A percentile compares a stretch with the other conserved stretches of the same genome.
These are phyloP conservation scores for Bretschneidera sinensis DNA, from an alignment of 345 rosid genomes.

Conservation along the genomic window DNA sequence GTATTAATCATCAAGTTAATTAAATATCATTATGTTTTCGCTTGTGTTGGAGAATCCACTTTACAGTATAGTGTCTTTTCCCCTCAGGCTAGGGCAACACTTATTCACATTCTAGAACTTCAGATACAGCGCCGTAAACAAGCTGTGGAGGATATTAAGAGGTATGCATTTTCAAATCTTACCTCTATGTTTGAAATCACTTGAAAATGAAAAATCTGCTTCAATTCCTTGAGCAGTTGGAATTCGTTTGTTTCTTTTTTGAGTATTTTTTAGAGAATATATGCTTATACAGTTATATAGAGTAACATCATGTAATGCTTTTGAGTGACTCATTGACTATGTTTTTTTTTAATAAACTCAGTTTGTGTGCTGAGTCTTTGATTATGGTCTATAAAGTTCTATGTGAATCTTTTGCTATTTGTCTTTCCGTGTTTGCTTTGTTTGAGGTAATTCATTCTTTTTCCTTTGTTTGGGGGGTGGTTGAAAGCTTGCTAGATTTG, in stretches of 20 bases:
- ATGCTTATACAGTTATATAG: neutral
- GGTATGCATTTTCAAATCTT: slow-evolving; percentile 35
- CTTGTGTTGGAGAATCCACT: neutral
- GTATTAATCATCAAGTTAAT: slow-evolving; percentile 23
- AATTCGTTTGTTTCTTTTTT: neutral
- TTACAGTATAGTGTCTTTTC: slow-evolving; percentile 17
- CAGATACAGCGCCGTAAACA: slow-evolving; percentile 83
- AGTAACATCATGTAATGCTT: neutral
- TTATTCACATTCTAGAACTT: slow-evolving; percentile 84
- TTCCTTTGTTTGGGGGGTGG: neutral
- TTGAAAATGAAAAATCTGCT: neutral
- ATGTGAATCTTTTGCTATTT: neutral
- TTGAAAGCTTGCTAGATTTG: neutral
- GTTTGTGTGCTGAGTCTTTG: no score
- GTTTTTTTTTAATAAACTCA: neutral
- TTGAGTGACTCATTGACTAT: neutral
- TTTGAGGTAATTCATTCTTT: neutral
- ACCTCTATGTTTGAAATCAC: neutral
- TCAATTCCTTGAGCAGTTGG: neutral
- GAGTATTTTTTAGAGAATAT: neutral
- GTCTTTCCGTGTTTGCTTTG: neutral
- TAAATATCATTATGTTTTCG: neutral
- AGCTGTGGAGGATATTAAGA: slow-evolving; percentile 91
- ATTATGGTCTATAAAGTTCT: neutral
- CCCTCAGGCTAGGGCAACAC: slow-evolving; percentile 82